phyloP scores from a whole-genome alignment of 192 early-diverging fungal species.

The Podila clonocystis region DNA sequence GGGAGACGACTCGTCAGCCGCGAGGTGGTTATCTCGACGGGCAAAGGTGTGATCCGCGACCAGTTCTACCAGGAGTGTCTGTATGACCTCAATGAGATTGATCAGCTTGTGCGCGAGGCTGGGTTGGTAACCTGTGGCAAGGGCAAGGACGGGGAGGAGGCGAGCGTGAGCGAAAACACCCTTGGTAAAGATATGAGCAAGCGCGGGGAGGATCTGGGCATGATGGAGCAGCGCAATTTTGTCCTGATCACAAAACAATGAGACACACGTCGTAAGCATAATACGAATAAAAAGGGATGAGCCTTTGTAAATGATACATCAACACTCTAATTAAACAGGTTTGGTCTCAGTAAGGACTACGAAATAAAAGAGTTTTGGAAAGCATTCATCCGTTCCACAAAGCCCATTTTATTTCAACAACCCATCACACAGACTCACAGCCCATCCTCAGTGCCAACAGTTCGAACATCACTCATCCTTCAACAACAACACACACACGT shows the following conservation, averaged over 20 bases:
- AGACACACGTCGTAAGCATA: background rate
- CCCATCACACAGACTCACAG: too few species aligned
- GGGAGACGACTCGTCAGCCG: conserved; percentile 60
- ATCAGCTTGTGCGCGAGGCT: conserved; percentile 33
- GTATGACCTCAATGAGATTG: conserved; percentile 59
- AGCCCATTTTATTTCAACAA: too few species aligned
- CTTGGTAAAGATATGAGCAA: conserved; percentile 63
- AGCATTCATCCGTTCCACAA: too few species aligned
- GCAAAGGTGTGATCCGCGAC: conserved; percentile 67
- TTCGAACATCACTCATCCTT: too few species aligned
- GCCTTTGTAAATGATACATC: background rate
- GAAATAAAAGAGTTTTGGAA: too few species aligned
- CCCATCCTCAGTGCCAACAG: too few species aligned
- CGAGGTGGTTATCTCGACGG: conserved; percentile 63
- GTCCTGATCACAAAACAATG: conserved; percentile 16
- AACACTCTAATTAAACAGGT: background rate
- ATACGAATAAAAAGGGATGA: background rate
- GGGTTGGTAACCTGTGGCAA: conserved; percentile 11
- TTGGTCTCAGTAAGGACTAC: background rate
- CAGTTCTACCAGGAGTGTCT: conserved; percentile 74
- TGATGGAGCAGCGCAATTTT: conserved; percentile 67
- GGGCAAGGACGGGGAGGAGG: background rate
- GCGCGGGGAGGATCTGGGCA: conserved; percentile 70
- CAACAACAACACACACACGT: background rate
- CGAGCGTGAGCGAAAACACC: background rate